These are phyloP conservation scores for Linnemannia exigua DNA, from an alignment of 192 early-diverging fungal genomes.

Conservation along the genomic window DNA sequence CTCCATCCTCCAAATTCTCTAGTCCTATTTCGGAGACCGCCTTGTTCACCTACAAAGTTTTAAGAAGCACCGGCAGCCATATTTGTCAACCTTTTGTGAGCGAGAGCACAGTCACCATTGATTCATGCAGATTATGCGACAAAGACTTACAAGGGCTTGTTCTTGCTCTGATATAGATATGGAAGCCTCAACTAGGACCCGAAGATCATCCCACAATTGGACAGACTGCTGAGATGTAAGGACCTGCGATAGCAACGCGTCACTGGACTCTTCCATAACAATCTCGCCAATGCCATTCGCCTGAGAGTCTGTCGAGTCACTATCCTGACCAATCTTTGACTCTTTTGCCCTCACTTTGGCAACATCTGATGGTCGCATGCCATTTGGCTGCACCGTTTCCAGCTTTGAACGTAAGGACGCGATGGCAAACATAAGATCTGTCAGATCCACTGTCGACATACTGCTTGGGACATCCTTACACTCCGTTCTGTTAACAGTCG, in stretches of 20 bases:
- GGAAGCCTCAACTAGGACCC: conserved; percentile 7
- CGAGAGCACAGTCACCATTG: background rate
- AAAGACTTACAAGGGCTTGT: background rate
- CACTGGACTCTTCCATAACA: background rate
- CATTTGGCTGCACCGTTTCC: conserved; percentile 31
- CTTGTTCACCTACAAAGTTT: background rate
- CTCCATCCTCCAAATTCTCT: conserved; percentile 21
- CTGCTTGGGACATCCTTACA: background rate
- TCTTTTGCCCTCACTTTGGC: background rate
- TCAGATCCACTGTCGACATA: background rate
- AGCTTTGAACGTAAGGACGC: conserved; percentile 22
- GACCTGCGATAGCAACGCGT: conserved; percentile 28
- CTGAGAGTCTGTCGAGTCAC: background rate
- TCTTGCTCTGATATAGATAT: background rate
- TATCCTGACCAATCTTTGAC: background rate
- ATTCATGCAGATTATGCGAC: background rate
- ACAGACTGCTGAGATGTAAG: conserved; percentile 32
- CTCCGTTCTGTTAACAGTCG: background rate
- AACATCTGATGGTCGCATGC: conserved; percentile 31
- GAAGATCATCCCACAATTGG: conserved; percentile 34
- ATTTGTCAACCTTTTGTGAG: too few species aligned
- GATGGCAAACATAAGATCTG: conserved; percentile 12
- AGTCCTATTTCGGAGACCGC: conserved; percentile 25
- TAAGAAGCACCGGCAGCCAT: too few species aligned
- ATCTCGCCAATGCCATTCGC: background rate